A percentile compares a stretch with the other conserved stretches of the same genome.
Conservation (phyloP, 208 protist genomes). For the Crithidia fasciculata region DNA sequence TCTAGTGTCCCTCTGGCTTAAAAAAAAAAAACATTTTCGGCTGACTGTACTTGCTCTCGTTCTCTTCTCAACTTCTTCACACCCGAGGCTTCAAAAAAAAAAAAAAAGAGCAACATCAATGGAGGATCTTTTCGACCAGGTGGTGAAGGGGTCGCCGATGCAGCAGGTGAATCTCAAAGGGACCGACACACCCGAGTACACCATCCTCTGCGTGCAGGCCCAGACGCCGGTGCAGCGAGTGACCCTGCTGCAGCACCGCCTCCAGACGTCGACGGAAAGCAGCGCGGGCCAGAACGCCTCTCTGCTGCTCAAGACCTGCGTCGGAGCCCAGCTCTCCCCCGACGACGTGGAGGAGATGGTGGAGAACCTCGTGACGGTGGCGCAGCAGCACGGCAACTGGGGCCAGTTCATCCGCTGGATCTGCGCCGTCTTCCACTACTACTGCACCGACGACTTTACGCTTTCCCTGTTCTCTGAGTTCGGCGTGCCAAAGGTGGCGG, state of each 20-base stretch:
- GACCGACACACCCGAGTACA: slow-evolving; percentile 70
- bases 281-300: slow-evolving; percentile 73
- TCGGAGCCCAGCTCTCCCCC: slow-evolving; percentile 54
- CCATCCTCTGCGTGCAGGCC: slow-evolving; percentile 79
- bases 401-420: slow-evolving; percentile 75
- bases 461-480: slow-evolving; percentile 89
- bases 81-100: not conserved
- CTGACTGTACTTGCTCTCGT: no score
- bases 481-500: slow-evolving; percentile 72
- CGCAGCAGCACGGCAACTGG: slow-evolving; percentile 75
- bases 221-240: slow-evolving; percentile 65
- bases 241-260: slow-evolving; percentile 57
- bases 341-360: slow-evolving; percentile 83
- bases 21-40: no score
- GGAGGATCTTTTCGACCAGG: slow-evolving; percentile 69
- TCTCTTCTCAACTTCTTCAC: no score
- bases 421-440: slow-evolving; percentile 88
- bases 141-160: slow-evolving; percentile 66
- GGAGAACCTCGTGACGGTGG: slow-evolving; percentile 60
- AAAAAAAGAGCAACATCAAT: slow-evolving; percentile 23
- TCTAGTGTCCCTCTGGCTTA: no score
- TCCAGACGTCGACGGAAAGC: slow-evolving; percentile 74
- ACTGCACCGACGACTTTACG: slow-evolving; percentile 91
- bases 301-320: slow-evolving; percentile 78
- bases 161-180: slow-evolving; percentile 48